These are phyloP conservation scores for Martiniozyma abietophila DNA, from an alignment of 805 yeast species.

Conservation along the genomic window DNA sequence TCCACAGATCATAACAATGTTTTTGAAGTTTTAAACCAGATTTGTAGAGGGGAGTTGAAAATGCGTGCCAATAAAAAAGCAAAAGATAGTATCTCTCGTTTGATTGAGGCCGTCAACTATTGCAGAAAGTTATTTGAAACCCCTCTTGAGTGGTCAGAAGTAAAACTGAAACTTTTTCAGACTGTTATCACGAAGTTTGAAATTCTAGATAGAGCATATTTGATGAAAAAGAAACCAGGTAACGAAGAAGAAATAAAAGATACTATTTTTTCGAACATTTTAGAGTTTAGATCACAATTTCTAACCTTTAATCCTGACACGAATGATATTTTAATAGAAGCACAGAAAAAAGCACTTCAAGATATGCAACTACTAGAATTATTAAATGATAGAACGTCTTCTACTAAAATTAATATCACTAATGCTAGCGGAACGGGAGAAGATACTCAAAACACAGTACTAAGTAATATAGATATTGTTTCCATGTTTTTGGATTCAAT, in stretches of 20 bases:
- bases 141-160: conserved; percentile 3
- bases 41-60: conserved; percentile 10
- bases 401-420: conserved; percentile 1
- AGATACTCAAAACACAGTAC: conserved; percentile 14
- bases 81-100: conserved; percentile 20
- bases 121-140: conserved; percentile 12
- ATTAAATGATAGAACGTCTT: conserved; percentile 1
- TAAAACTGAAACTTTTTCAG: conserved; percentile 14
- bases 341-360: conserved; percentile 12
- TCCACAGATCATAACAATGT: conserved; percentile 6
- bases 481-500: conserved; percentile 26
- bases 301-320: conserved; percentile 19
- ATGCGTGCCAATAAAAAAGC: conserved; percentile 16
- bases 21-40: conserved; percentile 9
- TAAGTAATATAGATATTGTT: conserved; percentile 16
- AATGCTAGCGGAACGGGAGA: too few relatives aligned
- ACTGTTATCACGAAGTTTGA: conserved; percentile 15
- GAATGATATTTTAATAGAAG: conserved; percentile 17
- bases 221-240: conserved; percentile 13
- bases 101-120: conserved; percentile 22
- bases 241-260: conserved; percentile 16
- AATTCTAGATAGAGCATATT: conserved; percentile 14
- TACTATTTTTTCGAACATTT: conserved; percentile 19
- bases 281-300: conserved; percentile 23
- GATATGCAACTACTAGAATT: too few relatives aligned